Evolutionary conservation across 495 filamentous ascomycete genomes (phyloP), one percentile per base, ranked within the genome.

Genomic region (Podospora appendiculata): DNA sequence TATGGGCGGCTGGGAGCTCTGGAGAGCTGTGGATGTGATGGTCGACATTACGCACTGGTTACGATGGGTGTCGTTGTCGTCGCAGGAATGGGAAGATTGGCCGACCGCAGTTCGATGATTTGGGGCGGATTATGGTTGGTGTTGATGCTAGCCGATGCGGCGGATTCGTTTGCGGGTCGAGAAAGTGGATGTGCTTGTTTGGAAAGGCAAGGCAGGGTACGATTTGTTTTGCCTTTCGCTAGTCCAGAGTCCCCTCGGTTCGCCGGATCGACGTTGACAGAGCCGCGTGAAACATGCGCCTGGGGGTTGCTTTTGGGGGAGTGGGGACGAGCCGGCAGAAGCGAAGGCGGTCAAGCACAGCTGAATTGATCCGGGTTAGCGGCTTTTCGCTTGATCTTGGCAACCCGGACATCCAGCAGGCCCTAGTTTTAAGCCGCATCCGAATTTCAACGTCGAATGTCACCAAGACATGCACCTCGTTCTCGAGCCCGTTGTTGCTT

Each of bases 1-100:
- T 55, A 84, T 85, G 3, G 91, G 91, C 69, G 88, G 86, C 57
- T 79, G 74, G 51, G 79, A 82, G 69, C 83, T 88, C 68, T 90
- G 85, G 46, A 87, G 79, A 48, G 84, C 78, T 8, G 78, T 78
- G 10, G 72, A 64, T 14, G 86, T 84, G 53, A 89, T 83, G 38
- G 87, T 89, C 48, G 88, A 87, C 88, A 93, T 93, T 32, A 47
- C 75, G 63, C 8, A 52, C 18, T 8, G 14, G 10, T 42, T 25
- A 55, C 33, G 47, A 32, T 18, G 19, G 10, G 8, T 3, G 8
- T 5, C n/a, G 25, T 12, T 45, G 6, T n/a, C 32, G 43, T 45
- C 9, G 6, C 36, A 2, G 36, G 36, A 11, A 3, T 13, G 36
- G 36, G 8, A 10, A 13, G 36, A 38, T 10, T 10, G 13, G 13